These are phyloP conservation scores for Metschnikowia vanudenii DNA, from an alignment of 805 yeast genomes.

Conservation along the genomic window DNA sequence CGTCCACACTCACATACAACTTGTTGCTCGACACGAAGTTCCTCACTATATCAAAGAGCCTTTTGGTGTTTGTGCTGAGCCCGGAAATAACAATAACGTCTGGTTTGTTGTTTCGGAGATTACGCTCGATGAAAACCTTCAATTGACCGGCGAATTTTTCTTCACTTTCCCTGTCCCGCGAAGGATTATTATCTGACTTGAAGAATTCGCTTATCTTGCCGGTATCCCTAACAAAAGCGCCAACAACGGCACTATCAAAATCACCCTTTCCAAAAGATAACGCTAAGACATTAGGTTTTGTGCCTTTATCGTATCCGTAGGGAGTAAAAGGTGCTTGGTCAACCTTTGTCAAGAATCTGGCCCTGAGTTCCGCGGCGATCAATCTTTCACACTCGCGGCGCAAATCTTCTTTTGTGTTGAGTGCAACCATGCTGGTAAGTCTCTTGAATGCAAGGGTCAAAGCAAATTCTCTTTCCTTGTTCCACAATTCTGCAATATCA, in stretches of 20 bases:
- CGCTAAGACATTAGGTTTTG: slow-evolving; percentile 80
- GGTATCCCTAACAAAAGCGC: slow-evolving; percentile 71
- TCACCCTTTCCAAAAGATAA: slow-evolving; percentile 86
- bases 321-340: slow-evolving; percentile 96
- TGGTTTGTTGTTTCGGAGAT: slow-evolving; percentile 54
- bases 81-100: slow-evolving; percentile 93
- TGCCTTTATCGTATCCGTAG: slow-evolving; percentile 70
- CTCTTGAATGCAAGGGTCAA: slow-evolving; percentile 66
- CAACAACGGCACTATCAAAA: slow-evolving; percentile 81
- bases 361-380: slow-evolving; percentile 68
- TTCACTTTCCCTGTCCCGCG: slow-evolving; percentile 44
- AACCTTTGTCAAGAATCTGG: slow-evolving; percentile 62
- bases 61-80: slow-evolving; percentile 68
- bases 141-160: slow-evolving; percentile 60
- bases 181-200: slow-evolving; percentile 74
- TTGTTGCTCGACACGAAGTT: slow-evolving; percentile 57
- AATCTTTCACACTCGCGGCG: slow-evolving; percentile 72
- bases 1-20: slow-evolving; percentile 51
- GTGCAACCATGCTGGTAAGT: slow-evolving; percentile 62
- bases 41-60: slow-evolving; percentile 54
- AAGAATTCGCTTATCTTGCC: slow-evolving; percentile 75
- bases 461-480: slow-evolving; percentile 64
- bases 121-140: slow-evolving; percentile 60
- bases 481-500: slow-evolving; percentile 78
- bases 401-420: slow-evolving; percentile 79